Evolutionary conservation across 129 eudicot species (phyloP).

Genomic region (Pulicaria dysenterica): DNA sequence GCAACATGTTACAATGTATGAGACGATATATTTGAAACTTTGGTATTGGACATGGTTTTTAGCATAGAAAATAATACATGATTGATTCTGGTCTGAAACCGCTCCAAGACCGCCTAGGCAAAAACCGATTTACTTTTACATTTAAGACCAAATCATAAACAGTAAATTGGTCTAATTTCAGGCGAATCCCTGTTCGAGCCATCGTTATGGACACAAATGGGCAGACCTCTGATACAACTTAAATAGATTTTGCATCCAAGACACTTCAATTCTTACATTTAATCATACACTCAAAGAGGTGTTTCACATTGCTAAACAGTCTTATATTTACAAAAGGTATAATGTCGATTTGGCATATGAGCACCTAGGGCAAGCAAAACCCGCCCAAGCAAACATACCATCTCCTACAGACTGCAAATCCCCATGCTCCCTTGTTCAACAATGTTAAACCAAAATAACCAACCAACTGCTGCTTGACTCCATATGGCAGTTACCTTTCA

Average conservation of each 20-base stretch:
- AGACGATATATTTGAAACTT: too few relatives aligned
- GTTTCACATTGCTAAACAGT: background rate
- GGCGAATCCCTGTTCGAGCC: too few relatives aligned
- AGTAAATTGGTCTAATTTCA: too few relatives aligned
- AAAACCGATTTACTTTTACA: too few relatives aligned
- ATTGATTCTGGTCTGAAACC: too few relatives aligned
- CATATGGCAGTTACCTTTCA: background rate
- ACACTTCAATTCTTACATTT: constrained; percentile 5
- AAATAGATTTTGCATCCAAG: background rate
- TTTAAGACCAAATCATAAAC: too few relatives aligned
- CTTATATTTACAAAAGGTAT: constrained; percentile 13
- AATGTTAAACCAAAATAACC: background rate
- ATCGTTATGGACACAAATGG: too few relatives aligned
- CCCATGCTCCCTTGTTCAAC: constrained; percentile 3
- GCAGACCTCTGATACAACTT: background rate
- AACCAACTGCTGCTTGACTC: background rate
- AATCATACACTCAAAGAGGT: constrained; percentile 1
- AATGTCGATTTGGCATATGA: constrained; percentile 3
- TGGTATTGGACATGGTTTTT: too few relatives aligned
- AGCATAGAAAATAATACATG: too few relatives aligned
- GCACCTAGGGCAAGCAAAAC: background rate
- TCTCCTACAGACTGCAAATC: background rate
- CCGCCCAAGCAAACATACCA: background rate
- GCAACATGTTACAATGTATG: too few relatives aligned
- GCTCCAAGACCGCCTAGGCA: too few relatives aligned